phyloP scores from a whole-genome alignment of 345 rosid genomes.

The Brassica nigra region DNA sequence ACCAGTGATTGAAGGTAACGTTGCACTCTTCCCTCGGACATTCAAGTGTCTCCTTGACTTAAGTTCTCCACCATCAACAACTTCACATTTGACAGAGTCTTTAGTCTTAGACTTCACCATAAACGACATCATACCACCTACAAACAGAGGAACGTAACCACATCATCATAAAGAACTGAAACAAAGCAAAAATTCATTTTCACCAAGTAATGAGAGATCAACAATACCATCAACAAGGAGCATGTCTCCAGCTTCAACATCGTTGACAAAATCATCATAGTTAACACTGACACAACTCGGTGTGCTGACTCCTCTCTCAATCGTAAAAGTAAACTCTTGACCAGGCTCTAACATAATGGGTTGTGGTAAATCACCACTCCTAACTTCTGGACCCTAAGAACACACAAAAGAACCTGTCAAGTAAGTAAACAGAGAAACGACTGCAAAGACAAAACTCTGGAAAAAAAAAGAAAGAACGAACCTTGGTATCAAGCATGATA shows the following conservation, averaged over 20 bases:
- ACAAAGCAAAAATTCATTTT: not conserved
- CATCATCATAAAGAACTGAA: not conserved
- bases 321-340: constrained; percentile 95
- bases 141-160: constrained; percentile 29
- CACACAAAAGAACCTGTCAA: not conserved
- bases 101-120: constrained; percentile 88
- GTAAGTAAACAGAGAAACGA: not conserved
- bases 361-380: constrained; percentile 99
- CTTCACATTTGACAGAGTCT: constrained; percentile 94
- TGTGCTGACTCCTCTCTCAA: constrained; percentile 83
- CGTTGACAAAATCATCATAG: constrained; percentile 95
- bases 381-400: constrained; percentile 91
- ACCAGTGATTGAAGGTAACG: constrained; percentile 98
- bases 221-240: constrained; percentile 96
- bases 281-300: constrained; percentile 89
- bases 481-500: constrained; percentile 99
- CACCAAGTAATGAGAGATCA: not conserved
- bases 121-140: constrained; percentile 99
- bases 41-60: constrained; percentile 97
- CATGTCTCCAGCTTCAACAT: constrained; percentile 94
- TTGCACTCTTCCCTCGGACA: constrained; percentile 98
- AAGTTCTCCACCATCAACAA: constrained; percentile 97
- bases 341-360: constrained; percentile 70
- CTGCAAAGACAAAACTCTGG: not conserved
- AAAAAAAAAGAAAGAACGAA: constrained; percentile 28